Evolutionary conservation across 2,329 filamentous ascomycete species (phyloP).

Genomic region (Fusarium sulawesiense): DNA sequence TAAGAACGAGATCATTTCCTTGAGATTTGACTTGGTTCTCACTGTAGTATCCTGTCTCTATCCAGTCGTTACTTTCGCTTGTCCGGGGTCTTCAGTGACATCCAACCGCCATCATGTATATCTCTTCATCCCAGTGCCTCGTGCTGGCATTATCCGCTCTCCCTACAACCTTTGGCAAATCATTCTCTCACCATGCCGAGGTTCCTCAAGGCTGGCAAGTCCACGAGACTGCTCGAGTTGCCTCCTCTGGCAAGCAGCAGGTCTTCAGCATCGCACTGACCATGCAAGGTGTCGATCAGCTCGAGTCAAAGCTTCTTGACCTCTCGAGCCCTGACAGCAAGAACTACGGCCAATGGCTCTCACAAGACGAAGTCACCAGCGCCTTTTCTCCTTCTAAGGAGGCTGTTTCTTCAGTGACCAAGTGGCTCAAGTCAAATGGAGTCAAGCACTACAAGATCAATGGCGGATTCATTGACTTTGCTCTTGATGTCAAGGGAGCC

Average conservation of each 20-base stretch:
- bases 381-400: constrained; percentile 17
- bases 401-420: constrained; percentile 20
- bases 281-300: constrained; percentile 29
- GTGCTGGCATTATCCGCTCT: constrained; percentile 16
- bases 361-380: constrained; percentile 3
- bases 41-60: neutral
- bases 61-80: neutral
- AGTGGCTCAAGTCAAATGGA: constrained; percentile 31
- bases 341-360: constrained; percentile 32
- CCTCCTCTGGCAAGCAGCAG: constrained; percentile 10
- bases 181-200: constrained; percentile 19
- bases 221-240: neutral
- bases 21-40: neutral
- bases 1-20: neutral
- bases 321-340: constrained; percentile 27
- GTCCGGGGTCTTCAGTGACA: neutral
- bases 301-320: constrained; percentile 29
- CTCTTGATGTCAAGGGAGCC: constrained; percentile 18
- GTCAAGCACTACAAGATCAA: constrained; percentile 33
- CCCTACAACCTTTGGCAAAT: constrained; percentile 8
- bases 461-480: constrained; percentile 29
- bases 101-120: constrained; percentile 7
- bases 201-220: constrained; percentile 16
- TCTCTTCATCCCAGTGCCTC: constrained; percentile 13
- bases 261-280: constrained; percentile 33